Base-by-base conservation (phyloP, 805 yeast genomes). In the Babjeviella inositovora region DNA sequence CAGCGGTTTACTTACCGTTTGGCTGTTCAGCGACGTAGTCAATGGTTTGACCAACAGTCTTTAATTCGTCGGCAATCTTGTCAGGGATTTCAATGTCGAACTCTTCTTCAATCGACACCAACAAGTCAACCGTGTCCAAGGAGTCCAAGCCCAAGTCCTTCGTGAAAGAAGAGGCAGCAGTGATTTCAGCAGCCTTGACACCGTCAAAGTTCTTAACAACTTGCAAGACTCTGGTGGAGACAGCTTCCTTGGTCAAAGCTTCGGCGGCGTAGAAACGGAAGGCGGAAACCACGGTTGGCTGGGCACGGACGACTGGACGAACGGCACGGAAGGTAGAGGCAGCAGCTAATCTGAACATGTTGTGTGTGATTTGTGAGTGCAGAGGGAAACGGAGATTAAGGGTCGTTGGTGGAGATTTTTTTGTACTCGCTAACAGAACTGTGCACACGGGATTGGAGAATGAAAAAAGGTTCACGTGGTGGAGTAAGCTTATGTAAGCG, bases 81-180 rank as follows among this genome's bases (percentile, higher is more conserved):
- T 82, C 94, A 17, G 92, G 82, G 43, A 80, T 70, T 47, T 75
- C 79, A 43, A 81, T 66, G 40, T 80, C 82, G 34, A 74, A 74
- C 47, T 74, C 85, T 62, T 85, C 95, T 61, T 87, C 98, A 42
- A 87, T 74, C 28, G 94, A 94, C 50, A 90, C 93, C 39, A 90
- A 65, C 26, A 90, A 85, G 58, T 87, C 98, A 32, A 87, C 94
- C 32, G 90, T 77, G 44, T 87, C 98, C 35, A 87, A 64, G 7
- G 94, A 80, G 52, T 87, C 98, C 45, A 80, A 65, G n/a, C 85
- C 87, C 36, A 80, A 64, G 41, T 80, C 93, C 37, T 63, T 63
- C 36, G 57, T 59, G 47, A 67, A 67, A 28, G 64, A 57, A 17
- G 73, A 53, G 21, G 52, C 60, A 32, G 38, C 16, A 6, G 38